phyloP scores from a whole-genome alignment of 805 yeast genomes.

The Hermanozyma aechmeae region DNA sequence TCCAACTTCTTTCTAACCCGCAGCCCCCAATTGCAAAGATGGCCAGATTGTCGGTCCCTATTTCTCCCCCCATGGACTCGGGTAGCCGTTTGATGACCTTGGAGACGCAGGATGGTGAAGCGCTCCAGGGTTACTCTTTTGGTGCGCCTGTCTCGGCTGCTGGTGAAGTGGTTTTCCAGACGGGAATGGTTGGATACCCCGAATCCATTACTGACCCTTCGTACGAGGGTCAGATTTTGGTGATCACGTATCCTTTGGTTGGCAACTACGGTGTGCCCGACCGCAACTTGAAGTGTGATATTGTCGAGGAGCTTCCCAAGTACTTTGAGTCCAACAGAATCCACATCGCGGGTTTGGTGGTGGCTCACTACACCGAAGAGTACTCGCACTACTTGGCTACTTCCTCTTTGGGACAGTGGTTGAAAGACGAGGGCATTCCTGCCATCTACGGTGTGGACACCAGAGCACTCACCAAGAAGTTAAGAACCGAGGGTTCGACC shows the following conservation, averaged over 20 bases:
- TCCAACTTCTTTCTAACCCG: not conserved
- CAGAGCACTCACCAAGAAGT: conserved; percentile 84
- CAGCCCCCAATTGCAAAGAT: conserved; percentile 6
- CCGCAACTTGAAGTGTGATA: conserved; percentile 60
- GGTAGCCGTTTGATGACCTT: conserved; percentile 80
- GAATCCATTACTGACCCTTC: conserved; percentile 98
- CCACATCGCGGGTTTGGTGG: conserved; percentile 94
- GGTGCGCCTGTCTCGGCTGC: conserved; percentile 87
- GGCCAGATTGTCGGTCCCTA: conserved; percentile 62
- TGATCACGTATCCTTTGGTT: conserved; percentile 91
- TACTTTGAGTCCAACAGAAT: conserved; percentile 89
- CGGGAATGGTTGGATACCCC: conserved; percentile 99
- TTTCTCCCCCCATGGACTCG: conserved; percentile 82
- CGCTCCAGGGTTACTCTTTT: conserved; percentile 90
- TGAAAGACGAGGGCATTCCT: conserved; percentile 83
- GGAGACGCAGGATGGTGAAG: conserved; percentile 79
- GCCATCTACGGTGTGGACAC: conserved; percentile 98
- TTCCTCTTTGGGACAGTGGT: conserved; percentile 90
- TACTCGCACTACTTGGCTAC: conserved; percentile 90
- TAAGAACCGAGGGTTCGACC: conserved; percentile 89
- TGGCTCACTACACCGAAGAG: conserved; percentile 94
- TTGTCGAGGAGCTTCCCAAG: conserved; percentile 69
- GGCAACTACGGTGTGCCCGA: conserved; percentile 99
- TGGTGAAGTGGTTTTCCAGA: conserved; percentile 98
- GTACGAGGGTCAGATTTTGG: conserved; percentile 94